phyloP scores from a whole-genome alignment of 2,329 filamentous ascomycete species.

The Aspergillus sp. region DNA sequence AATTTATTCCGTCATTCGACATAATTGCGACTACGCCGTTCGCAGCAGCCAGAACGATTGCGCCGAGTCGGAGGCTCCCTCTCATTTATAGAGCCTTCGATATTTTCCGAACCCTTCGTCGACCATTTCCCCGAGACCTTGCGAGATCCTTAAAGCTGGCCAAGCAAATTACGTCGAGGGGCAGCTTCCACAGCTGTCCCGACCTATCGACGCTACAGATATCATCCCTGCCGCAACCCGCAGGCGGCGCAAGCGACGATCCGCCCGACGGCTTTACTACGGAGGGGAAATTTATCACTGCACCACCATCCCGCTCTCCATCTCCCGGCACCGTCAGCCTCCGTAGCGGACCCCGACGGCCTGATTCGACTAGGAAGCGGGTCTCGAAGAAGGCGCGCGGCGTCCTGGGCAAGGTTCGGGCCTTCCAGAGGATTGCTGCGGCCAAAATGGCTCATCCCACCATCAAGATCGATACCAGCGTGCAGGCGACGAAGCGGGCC shows the following conservation, averaged over 20 bases:
- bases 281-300: slow-evolving; percentile 28
- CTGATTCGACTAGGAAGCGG: slow-evolving; percentile 30
- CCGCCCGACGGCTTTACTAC: slow-evolving; percentile 20
- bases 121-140: slow-evolving; percentile 7
- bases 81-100: neutral
- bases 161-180: slow-evolving; percentile 37
- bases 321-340: slow-evolving; percentile 31
- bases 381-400: slow-evolving; percentile 41
- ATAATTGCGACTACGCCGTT: neutral
- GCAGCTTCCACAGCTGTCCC: slow-evolving; percentile 45
- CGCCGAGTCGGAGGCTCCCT: neutral
- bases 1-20: neutral
- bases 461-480: slow-evolving; percentile 41
- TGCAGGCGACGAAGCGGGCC: slow-evolving; percentile 40
- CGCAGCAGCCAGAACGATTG: neutral
- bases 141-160: slow-evolving; percentile 40
- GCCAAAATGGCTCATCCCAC: slow-evolving; percentile 43
- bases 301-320: slow-evolving; percentile 30
- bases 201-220: slow-evolving; percentile 41
- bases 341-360: slow-evolving; percentile 31
- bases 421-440: slow-evolving; percentile 39
- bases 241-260: slow-evolving; percentile 25
- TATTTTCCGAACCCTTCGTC: neutral
- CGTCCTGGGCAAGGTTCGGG: slow-evolving; percentile 42
- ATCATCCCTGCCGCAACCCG: slow-evolving; percentile 24